Evolutionary conservation across 805 yeast genomes (phyloP), one percentile per base, ranked within the genome.

Genomic region (Cyberlindnera galapagoensis): DNA sequence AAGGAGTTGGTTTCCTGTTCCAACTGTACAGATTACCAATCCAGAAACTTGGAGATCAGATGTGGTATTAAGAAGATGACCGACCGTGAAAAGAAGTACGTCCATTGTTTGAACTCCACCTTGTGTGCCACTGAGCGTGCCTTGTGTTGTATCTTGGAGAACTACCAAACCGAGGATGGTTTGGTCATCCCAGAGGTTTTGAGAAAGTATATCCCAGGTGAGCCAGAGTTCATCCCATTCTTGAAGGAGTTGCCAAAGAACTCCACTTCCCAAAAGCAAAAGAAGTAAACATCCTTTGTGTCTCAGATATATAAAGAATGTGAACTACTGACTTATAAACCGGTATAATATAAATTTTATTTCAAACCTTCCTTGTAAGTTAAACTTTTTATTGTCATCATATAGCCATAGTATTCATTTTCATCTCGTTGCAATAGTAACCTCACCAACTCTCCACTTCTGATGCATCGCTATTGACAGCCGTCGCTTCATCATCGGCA

Each of bases 21-120:
- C 38, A 92, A 92, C 75, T 92, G 98, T 77, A 92, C 98, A 39
- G 98, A 92, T 67, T 92, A 92, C 66, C 98, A 92, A 71, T 85
- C 97, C 33, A 83, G 98, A 71, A 90, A 90, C 74, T 73, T 92
- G 58, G 98, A 92, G 71, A 92, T 92, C 57, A 82, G 98, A 75
- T 92, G 97, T 63, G 98, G 98, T 61, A 84, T 92, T 54, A 88
- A 90, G 71, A 85, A 90, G 65, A 77, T 80, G 69, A 85, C 86
- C 63, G 96, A 88, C 65, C 79, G 80, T 52, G 95, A 87, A 58
- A 92, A 92, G 85, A 88, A 83, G 63, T 92, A 92, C 63, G 98
- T 92, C 40, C 98, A 92, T 65, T 92, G 98, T 69, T 74, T 92
- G 68, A 92, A 92, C 76, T 86, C 96, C 33, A 92, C 98, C 26